phyloP scores from a whole-genome alignment of 768 basidiomycete species.

The Favolaschia claudopus region DNA sequence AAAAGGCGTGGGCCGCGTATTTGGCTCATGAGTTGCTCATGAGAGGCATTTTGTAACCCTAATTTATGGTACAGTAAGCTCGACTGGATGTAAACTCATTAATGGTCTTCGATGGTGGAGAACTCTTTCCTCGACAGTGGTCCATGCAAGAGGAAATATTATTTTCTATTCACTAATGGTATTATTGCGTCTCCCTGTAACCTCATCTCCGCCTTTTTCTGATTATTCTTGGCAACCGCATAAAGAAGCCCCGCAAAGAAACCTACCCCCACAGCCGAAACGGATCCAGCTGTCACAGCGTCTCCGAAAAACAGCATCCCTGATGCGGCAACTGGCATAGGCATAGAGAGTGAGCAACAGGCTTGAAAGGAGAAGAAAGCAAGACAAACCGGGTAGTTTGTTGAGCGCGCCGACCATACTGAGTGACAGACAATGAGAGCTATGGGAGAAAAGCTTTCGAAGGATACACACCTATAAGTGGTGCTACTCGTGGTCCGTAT shows the following conservation, averaged over 20 bases:
- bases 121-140: no score
- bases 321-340: slow-evolving; percentile 98
- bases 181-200: slow-evolving; percentile 61
- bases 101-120: no score
- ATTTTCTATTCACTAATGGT: slow-evolving; percentile 65
- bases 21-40: slow-evolving; percentile 50
- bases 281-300: slow-evolving; percentile 84
- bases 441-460: background rate
- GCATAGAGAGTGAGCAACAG: background rate
- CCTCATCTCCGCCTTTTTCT: slow-evolving; percentile 77
- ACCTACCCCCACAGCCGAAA: slow-evolving; percentile 86
- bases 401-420: slow-evolving; percentile 98
- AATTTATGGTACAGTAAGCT: no score
- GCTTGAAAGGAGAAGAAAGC: background rate
- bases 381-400: slow-evolving; percentile 76
- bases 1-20: slow-evolving; percentile 80
- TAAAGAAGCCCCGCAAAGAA: slow-evolving; percentile 94
- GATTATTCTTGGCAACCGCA: slow-evolving; percentile 93
- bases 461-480: slow-evolving; percentile 82
- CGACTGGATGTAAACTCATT: no score
- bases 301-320: slow-evolving; percentile 98
- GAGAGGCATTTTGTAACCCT: background rate
- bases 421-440: slow-evolving; percentile 21
- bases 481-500: slow-evolving; percentile 95
- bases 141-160: background rate